phyloP scores from a whole-genome alignment of 768 basidiomycete genomes.

The Tricholoma saponaceum region DNA sequence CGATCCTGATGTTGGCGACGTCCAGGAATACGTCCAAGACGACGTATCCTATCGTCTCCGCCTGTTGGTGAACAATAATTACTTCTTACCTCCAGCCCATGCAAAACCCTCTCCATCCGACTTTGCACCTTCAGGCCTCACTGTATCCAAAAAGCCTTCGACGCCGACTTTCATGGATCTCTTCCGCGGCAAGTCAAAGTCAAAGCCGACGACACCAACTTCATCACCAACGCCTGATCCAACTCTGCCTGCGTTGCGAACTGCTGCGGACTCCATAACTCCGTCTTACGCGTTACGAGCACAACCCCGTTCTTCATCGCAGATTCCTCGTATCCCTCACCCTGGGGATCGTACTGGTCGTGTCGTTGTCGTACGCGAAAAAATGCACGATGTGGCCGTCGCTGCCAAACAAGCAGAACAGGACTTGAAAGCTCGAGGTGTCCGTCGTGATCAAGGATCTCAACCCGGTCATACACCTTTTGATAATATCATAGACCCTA shows the following conservation, averaged over 20 bases:
- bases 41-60: constrained; percentile 84
- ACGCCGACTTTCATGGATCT: constrained; percentile 65
- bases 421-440: constrained; percentile 57
- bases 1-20: constrained; percentile 44
- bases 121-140: constrained; percentile 39
- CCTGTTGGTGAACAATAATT: constrained; percentile 81
- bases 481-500: constrained; percentile 73
- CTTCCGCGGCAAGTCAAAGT: constrained; percentile 66
- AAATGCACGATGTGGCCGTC: constrained; percentile 62
- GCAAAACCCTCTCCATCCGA: constrained; percentile 72
- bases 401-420: constrained; percentile 77
- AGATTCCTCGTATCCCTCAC: constrained; percentile 31
- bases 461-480: constrained; percentile 33
- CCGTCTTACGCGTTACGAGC: constrained; percentile 31
- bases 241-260: constrained; percentile 48
- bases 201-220: constrained; percentile 56
- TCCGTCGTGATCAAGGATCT: constrained; percentile 42
- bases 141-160: constrained; percentile 41
- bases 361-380: constrained; percentile 83
- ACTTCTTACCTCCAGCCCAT: constrained; percentile 86
- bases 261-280: constrained; percentile 63
- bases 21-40: constrained; percentile 58
- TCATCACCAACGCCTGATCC: constrained; percentile 32
- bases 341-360: constrained; percentile 41
- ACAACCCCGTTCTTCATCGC: constrained; percentile 33